Evolutionary conservation across 345 rosid species (phyloP), one percentile per base, ranked within the genome.

Genomic region (Syzygium aqueum): DNA sequence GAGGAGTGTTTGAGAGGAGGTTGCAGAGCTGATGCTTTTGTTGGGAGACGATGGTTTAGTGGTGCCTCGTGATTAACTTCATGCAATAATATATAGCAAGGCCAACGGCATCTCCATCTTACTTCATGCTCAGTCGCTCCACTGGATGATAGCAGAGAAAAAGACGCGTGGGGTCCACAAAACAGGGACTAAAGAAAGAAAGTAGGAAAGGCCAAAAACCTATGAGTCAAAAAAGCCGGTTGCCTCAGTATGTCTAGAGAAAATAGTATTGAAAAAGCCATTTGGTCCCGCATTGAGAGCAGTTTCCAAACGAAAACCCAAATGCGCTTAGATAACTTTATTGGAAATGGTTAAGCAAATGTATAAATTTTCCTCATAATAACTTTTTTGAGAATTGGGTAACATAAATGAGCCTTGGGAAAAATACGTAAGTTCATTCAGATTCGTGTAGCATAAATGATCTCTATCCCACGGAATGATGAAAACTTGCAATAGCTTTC

Each of bases 181-280:
- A 0, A 0, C 22, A 22, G 27, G 12, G 5, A 3, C 11, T 54
- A 2, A 22, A 22, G 11, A 54, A 54, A 22, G 59, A 8, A 8
- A 1, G 59, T 3, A 57, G n/a, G 1, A 57, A 57, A 56, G 0
- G 3, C n/a, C 61, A 22, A 8, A 56, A 3, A 2, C 11, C 13
- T 23, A 0, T 3, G n/a, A 12, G 61, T 56, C n/a, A 1, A 23
- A 0, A 56, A 23, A 23, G n/a, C n/a, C 0, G 61, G 12, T 56
- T 1, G 61, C 61, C 13, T 10, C 61, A 9, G n/a, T 0, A 56
- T 3, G n/a, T 23, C 0, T 3, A 23, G n/a, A 23, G 61, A 10
- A 56, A 56, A 56, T 56, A 9, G 51, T 50, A 50, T 50, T 10
- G 9, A 56, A 56, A 22, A 56, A 0, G n/a, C 61, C 61, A 40